Conservation (phyloP, 352 stramenopile species). For the Phytophthora litchii region DNA sequence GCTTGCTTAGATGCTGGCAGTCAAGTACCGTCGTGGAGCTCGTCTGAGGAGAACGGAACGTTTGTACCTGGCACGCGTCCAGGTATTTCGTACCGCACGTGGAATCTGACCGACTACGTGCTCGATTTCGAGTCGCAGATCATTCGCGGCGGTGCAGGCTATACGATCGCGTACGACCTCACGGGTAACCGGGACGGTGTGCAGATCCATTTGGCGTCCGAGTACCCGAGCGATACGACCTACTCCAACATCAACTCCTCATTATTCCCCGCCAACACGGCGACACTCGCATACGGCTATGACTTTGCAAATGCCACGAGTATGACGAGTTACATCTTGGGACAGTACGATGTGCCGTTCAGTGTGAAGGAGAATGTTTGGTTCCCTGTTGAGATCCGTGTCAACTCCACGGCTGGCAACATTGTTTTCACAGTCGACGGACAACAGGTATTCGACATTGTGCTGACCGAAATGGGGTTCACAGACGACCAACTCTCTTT, state of each 20-base stretch:
- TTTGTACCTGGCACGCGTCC: slow-evolving; percentile 36
- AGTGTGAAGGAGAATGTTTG: slow-evolving; percentile 76
- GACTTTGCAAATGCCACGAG: slow-evolving; percentile 41
- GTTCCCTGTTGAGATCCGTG: slow-evolving; percentile 68
- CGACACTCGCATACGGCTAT: slow-evolving; percentile 32
- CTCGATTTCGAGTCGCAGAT: slow-evolving; percentile 41
- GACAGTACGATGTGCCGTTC: slow-evolving; percentile 53
- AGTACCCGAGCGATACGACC: slow-evolving; percentile 36
- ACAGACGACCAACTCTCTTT: slow-evolving; percentile 19
- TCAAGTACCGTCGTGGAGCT: slow-evolving; percentile 33
- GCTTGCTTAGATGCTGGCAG: slow-evolving; percentile 33
- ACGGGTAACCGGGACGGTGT: slow-evolving; percentile 36
- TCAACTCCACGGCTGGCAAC: slow-evolving; percentile 56
- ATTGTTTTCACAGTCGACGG: slow-evolving; percentile 31
- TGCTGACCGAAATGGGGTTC: slow-evolving; percentile 35
- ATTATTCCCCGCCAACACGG: slow-evolving; percentile 37
- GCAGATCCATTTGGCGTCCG: slow-evolving; percentile 41
- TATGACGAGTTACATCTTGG: slow-evolving; percentile 36
- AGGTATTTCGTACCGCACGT: slow-evolving; percentile 34
- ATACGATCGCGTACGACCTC: slow-evolving; percentile 37
- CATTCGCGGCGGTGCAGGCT: slow-evolving; percentile 23
- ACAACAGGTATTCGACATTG: slow-evolving; percentile 35
- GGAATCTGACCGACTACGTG: slow-evolving; percentile 40
- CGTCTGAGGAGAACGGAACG: slow-evolving; percentile 34
- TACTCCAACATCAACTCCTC: slow-evolving; percentile 38